Base-by-base conservation (phyloP, 2,329 filamentous ascomycete genomes). In the Ophiostoma sp. region DNA sequence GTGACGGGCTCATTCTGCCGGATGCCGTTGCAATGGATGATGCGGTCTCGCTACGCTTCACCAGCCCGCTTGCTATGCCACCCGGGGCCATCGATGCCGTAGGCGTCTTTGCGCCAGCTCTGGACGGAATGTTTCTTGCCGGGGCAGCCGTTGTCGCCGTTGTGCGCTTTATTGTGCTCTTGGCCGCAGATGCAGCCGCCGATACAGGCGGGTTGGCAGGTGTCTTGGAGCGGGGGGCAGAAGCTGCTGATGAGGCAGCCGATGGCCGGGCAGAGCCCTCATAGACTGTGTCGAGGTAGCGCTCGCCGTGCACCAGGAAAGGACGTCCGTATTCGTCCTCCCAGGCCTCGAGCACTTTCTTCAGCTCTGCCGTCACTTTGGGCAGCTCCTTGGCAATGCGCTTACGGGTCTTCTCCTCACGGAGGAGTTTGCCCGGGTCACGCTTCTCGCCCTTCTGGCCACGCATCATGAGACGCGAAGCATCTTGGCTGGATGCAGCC, bases 361-460 rank as follows among this genome's bases (percentile, higher is more conserved):
- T 89, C 74, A 99, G 84, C n/a, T 98, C 94, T 0, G 87, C 88
- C 73, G 95, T 91, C 59, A 99, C 87, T 84, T 97, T 98, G 72
- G 96, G 96, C 39, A 99, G 85, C 80, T 99, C 96, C 82, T 98
- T 99, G 33, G 95, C 89, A 75, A 99, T 98, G 73, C 95, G 89
- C 88, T 99, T 99, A 74, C 96, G 91, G 93, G 97, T 97, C 87
- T 98, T 99, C 84, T 99, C 96, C 80, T 99, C 96, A 39, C 96
- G 89, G 70, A 99, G 86, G 19, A 99, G 87, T 83, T 97, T 96
- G 69, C 94, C 95, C 2, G 96, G 96, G 80, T 99, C 96, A 76
- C 97, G 93, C 82, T 91, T 93, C 84, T 98, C 95, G 72, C 95
- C 95, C 84, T 97, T 97, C 77, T 94, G 91, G 2, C 95, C 95